Base-by-base conservation (phyloP, 2,329 filamentous ascomycete genomes). In the Hypoxylon sp. region DNA sequence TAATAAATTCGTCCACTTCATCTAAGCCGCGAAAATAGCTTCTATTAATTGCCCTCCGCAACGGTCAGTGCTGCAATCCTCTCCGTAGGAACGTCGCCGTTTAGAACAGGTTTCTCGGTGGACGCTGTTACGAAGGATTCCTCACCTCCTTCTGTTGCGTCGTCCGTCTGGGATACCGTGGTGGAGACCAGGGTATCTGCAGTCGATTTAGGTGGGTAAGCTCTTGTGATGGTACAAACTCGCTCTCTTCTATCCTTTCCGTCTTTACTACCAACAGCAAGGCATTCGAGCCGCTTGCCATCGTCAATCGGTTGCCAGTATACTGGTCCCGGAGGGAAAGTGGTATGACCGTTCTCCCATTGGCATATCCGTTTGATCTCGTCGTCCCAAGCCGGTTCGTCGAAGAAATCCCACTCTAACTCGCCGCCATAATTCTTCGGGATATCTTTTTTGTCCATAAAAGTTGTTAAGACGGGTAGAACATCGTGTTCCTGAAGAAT, bases 381-480 rank as follows among this genome's bases (percentile, higher is more conserved):
- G 19, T 83, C 83, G 44, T 83, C 79, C 78, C 88, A 85, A 33
- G 80, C 78, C 0, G 88, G 87, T 72, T 97, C 94, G n/a, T 93
- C 88, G 60, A 93, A 94, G 82, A 92, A 98, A 54, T 87, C 81
- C 82, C 92, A 98, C 24, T 97, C 91, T 8, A 98, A 87, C 71
- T 93, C 87, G 48, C 95, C 95, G 67, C 95, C 95, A 78, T 97
- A 98, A 78, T 91, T 89, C 79, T 93, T 94, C 17, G 95, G 95
- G 69, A 98, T 94, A 80, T 95, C 93, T 58, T 88, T 85, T 0
- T 88, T 85, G 58, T 97, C 92, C 78, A 98, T 94, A 81, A 95
- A 98, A 60, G 88, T 85, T 71, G 90, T 87, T 26, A 98, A 88
- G 1, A 93, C 95, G 14, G 91, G 83, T 73, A 90, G 87, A 58